Evolutionary conservation across 108 stramenopile genomes (phyloP).

Genomic region (Cyclotella cryptica): DNA sequence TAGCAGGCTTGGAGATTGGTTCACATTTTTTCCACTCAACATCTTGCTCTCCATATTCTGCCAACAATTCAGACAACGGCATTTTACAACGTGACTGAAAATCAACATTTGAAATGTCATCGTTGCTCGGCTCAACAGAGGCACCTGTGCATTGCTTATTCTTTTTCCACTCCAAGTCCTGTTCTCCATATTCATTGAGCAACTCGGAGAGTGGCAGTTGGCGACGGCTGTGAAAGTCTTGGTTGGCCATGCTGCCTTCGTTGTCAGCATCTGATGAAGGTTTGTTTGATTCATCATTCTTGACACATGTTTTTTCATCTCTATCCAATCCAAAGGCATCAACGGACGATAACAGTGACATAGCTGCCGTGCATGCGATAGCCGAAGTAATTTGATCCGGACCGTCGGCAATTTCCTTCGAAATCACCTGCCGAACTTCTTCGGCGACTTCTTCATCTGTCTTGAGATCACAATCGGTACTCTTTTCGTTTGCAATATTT

Average conservation of each 20-base stretch:
- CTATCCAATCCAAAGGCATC: slow-evolving; percentile 31
- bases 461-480: neutral
- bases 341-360: slow-evolving; percentile 48
- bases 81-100: slow-evolving; percentile 31
- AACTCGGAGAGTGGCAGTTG: slow-evolving; percentile 48
- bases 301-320: neutral
- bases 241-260: neutral
- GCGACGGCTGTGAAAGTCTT: slow-evolving; percentile 15
- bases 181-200: slow-evolving; percentile 65
- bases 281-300: slow-evolving; percentile 5
- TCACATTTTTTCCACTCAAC: slow-evolving; percentile 61
- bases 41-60: slow-evolving; percentile 82
- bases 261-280: neutral
- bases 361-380: slow-evolving; percentile 54
- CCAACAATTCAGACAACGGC: slow-evolving; percentile 60
- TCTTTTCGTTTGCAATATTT: neutral
- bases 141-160: slow-evolving; percentile 4
- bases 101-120: slow-evolving; percentile 25
- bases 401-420: slow-evolving; percentile 22
- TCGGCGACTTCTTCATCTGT: slow-evolving; percentile 17
- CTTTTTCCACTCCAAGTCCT: slow-evolving; percentile 66
- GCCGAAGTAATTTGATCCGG: slow-evolving; percentile 42
- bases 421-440: neutral
- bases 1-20: neutral
- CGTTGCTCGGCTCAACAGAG: neutral